Evolutionary conservation across 495 filamentous ascomycete species (phyloP).

Genomic region (Parachaetomium inaequale): DNA sequence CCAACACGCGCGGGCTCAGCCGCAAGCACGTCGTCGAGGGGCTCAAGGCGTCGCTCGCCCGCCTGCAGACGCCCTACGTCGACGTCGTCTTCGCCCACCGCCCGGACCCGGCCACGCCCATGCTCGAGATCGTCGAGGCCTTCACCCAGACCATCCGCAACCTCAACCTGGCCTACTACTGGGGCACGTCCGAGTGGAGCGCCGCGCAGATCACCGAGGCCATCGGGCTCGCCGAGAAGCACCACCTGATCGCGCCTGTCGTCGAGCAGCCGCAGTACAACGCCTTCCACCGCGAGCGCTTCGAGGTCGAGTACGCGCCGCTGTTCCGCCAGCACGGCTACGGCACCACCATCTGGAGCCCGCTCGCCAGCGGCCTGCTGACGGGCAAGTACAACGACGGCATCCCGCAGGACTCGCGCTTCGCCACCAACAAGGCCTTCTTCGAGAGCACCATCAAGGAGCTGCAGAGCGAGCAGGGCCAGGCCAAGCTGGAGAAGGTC

Average conservation of each 20-base stretch:
- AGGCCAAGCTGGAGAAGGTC: constrained; percentile 46
- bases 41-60: constrained; percentile 57
- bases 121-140: constrained; percentile 80
- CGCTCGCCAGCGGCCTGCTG: constrained; percentile 65
- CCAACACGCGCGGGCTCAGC: constrained; percentile 71
- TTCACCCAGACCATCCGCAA: constrained; percentile 78
- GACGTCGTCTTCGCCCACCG: constrained; percentile 84
- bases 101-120: constrained; percentile 76
- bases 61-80: constrained; percentile 70
- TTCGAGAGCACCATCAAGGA: constrained; percentile 37
- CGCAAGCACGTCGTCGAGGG: constrained; percentile 65
- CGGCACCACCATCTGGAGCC: constrained; percentile 70
- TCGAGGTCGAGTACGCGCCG: constrained; percentile 69
- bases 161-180: constrained; percentile 76
- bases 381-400: constrained; percentile 80
- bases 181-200: constrained; percentile 86
- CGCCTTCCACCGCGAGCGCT: constrained; percentile 66
- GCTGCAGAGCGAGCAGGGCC: constrained; percentile 31
- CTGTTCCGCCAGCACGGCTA: constrained; percentile 61
- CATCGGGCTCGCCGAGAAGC: constrained; percentile 65
- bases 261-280: constrained; percentile 88
- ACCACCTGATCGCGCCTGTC: constrained; percentile 74
- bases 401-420: constrained; percentile 55
- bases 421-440: constrained; percentile 45
- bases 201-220: constrained; percentile 78